phyloP scores from a whole-genome alignment of 805 yeast genomes.

The Kuraishia hungarica region DNA sequence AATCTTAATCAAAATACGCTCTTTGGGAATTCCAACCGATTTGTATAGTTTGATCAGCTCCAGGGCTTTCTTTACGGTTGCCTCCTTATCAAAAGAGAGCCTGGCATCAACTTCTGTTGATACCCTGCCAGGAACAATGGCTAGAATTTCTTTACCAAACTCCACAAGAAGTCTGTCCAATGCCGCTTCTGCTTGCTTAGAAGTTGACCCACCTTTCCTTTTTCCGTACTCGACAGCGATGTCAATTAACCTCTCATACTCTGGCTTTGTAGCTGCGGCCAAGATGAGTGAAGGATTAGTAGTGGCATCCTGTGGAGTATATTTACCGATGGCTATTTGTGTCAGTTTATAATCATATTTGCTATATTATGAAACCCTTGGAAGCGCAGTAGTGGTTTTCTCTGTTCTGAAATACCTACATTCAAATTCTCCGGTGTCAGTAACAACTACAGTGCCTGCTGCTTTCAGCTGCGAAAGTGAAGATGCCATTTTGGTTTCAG shows the following conservation, averaged over 20 bases:
- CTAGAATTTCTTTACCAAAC: conserved; percentile 78
- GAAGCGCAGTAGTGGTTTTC: too few species aligned
- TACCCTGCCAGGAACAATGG: conserved; percentile 89
- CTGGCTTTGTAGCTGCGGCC: conserved; percentile 79
- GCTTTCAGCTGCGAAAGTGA: conserved; percentile 76
- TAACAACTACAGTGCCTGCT: conserved; percentile 82
- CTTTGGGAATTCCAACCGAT: conserved; percentile 67
- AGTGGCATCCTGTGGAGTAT: conserved; percentile 92
- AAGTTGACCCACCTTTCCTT: conserved; percentile 35
- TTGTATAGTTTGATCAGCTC: conserved; percentile 75
- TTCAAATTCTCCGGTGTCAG: conserved; percentile 93
- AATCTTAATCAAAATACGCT: conserved; percentile 79
- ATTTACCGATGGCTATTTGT: conserved; percentile 59
- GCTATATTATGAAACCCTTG: too few species aligned
- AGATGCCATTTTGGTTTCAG: conserved; percentile 15
- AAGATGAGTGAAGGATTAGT: conserved; percentile 88
- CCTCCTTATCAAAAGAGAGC: conserved; percentile 81
- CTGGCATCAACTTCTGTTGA: conserved; percentile 94
- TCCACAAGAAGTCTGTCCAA: conserved; percentile 79
- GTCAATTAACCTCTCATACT: conserved; percentile 73
- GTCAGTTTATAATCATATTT: neutral
- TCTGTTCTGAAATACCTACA: conserved; percentile 17
- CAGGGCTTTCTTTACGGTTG: conserved; percentile 77
- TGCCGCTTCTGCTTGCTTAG: conserved; percentile 60
- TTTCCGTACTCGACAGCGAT: conserved; percentile 69